These are phyloP conservation scores for Podaxis sp. DNA, from an alignment of 768 basidiomycete genomes.

Conservation along the genomic window DNA sequence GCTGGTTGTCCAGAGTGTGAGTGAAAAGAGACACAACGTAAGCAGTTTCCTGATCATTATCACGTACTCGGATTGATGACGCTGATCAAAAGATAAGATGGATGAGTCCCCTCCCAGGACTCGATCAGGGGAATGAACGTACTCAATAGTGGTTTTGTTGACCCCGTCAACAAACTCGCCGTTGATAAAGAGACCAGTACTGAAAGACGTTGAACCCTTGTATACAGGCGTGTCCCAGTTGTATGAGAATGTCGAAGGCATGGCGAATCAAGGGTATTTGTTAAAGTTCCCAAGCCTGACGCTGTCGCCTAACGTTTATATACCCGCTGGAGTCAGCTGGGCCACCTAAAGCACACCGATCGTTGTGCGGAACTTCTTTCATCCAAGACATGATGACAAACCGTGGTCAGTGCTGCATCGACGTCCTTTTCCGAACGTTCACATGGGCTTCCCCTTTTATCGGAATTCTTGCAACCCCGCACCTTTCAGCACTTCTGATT, in stretches of 20 bases:
- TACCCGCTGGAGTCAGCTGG: not conserved
- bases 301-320: not conserved
- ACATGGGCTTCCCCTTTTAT: slow-evolving; percentile 8
- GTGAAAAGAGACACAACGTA: slow-evolving; percentile 6
- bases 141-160: slow-evolving; percentile 61
- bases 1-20: slow-evolving; percentile 32
- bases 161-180: slow-evolving; percentile 62
- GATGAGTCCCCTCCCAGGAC: not conserved
- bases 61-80: slow-evolving; percentile 52
- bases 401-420: not conserved
- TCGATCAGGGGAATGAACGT: slow-evolving; percentile 21
- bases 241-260: slow-evolving; percentile 39
- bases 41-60: not conserved
- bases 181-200: slow-evolving; percentile 73
- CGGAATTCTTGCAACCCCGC: not conserved
- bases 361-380: slow-evolving; percentile 2
- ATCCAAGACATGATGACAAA: slow-evolving; percentile 2
- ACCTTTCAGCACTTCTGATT: not conserved
- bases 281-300: not conserved
- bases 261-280: slow-evolving; percentile 14
- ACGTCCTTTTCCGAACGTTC: not conserved
- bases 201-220: slow-evolving; percentile 59
- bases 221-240: slow-evolving; percentile 50
- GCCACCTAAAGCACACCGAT: not conserved
- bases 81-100: slow-evolving; percentile 28